Evolutionary conservation across 1,139 yeast genomes (phyloP).

Genomic region (Debaryomyces sp.): DNA sequence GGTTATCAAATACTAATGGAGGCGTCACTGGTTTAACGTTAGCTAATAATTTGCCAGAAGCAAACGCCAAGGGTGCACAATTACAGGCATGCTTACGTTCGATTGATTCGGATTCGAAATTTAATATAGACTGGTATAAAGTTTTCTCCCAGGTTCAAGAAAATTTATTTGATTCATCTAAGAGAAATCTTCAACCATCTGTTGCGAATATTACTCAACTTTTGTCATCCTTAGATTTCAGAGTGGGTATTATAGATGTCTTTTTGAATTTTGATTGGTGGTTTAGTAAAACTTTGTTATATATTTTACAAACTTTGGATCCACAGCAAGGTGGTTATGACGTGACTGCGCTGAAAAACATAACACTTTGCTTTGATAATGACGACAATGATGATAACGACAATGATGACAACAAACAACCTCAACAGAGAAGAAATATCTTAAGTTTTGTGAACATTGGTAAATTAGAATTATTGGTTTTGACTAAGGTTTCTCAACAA

Average conservation of each 20-base stretch:
- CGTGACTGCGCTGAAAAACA: constrained; percentile 44
- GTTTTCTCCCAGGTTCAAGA: constrained; percentile 46
- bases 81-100: constrained; percentile 46
- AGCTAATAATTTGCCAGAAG: constrained; percentile 58
- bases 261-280: constrained; percentile 51
- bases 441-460: constrained; percentile 51
- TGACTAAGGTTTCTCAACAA: constrained; percentile 30
- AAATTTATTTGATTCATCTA: constrained; percentile 39
- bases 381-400: constrained; percentile 26
- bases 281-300: constrained; percentile 53
- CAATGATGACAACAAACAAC: constrained; percentile 17
- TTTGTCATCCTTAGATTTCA: constrained; percentile 45
- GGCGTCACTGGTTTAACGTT: constrained; percentile 31
- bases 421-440: constrained; percentile 33
- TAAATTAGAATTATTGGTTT: constrained; percentile 51
- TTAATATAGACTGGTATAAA: constrained; percentile 47
- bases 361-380: constrained; percentile 44
- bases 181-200: constrained; percentile 40
- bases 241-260: constrained; percentile 44
- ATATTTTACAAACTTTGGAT: constrained; percentile 59
- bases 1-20: constrained; percentile 25
- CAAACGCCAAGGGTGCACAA: constrained; percentile 66
- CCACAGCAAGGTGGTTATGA: constrained; percentile 62
- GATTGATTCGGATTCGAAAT: constrained; percentile 34
- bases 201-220: constrained; percentile 41